Base-by-base conservation (phyloP, 345 rosid species). In the Hirschfeldia incana region DNA sequence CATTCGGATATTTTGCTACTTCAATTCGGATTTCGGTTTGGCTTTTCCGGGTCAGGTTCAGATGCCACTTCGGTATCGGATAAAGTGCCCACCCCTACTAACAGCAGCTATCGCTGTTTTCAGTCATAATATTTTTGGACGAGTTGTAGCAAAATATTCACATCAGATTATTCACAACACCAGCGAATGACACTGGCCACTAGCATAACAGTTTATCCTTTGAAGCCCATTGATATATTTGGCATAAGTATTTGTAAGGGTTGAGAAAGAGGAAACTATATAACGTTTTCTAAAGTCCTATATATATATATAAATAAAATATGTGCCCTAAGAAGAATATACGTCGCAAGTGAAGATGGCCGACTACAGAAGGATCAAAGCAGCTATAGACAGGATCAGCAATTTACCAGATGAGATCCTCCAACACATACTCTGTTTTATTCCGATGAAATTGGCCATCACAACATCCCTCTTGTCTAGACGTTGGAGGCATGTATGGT, bases 401-500 rank as follows among this genome's bases (percentile, higher is more conserved):
- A 6, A 8, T 11, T 16, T 68, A 28, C 60, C 58, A 3, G 72
- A 68, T 51, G 60, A 1, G 72, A 46, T 69, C 26, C 72, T 69
- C 39, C 72, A 69, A 6, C 60, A 69, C 32, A 46, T 69, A 10
- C 60, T 69, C 39, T 46, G 6, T 13, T 69, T 49, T 51, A 8
- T 69, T 15, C 72, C 60, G 39, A 69, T 59, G 27, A 0, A n/a
- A 8, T 0, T 49, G 0, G 60, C 60, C 7, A 13, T 69, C 60
- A 3, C 8, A 28, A 69, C 72, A 2, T 44, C 73, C 60, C 6
- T 29, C 27, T 69, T 69, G 60, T 69, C 72, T 0, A 46, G 0
- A 69, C 27, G 72, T 12, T 39, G 76, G 39, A 60, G 66, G 26
- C 75, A 58, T 58, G 76, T 72, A 36, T 72, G 67, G 76, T 60